Percentiles rank a stretch among this genome's conserved stretches.
Evolutionary conservation across 164 flowering plant species (phyloP).

Genomic region (Warburgia ugandensis): DNA sequence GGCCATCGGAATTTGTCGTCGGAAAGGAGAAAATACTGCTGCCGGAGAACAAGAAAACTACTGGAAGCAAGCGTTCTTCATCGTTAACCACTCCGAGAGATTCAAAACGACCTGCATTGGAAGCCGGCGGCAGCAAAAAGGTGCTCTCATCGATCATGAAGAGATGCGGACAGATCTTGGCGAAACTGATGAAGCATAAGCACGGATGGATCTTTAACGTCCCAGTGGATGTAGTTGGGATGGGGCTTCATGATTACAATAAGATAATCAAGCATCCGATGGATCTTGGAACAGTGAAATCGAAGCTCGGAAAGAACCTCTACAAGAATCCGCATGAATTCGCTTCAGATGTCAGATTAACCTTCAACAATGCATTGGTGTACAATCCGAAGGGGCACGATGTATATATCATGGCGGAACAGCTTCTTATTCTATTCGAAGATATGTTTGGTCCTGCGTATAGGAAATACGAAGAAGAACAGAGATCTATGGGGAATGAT

Average conservation of each 20-base stretch:
- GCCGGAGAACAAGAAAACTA: constrained; percentile 25
- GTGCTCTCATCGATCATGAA: constrained; percentile 25
- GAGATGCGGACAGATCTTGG: constrained; percentile 45
- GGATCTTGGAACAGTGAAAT: constrained; percentile 86
- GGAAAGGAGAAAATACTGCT: constrained; percentile 15
- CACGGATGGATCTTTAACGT: constrained; percentile 48
- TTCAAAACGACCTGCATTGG: constrained; percentile 24
- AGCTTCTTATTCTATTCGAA: constrained; percentile 23
- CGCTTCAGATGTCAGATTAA: constrained; percentile 65
- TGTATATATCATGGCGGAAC: constrained; percentile 48
- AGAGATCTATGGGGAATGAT: constrained; percentile 5
- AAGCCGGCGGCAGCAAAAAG: constrained; percentile 5
- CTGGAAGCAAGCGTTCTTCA: constrained; percentile 34
- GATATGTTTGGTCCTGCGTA: constrained; percentile 21
- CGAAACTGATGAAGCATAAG: constrained; percentile 66
- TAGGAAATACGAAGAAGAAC: constrained; percentile 12
- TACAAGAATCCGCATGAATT: constrained; percentile 54
- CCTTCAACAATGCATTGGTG: constrained; percentile 65
- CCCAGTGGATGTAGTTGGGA: constrained; percentile 60
- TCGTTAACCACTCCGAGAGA: constrained; percentile 7
- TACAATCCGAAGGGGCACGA: constrained; percentile 80
- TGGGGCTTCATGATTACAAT: constrained; percentile 71
- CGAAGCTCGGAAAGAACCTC: constrained; percentile 32
- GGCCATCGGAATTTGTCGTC: constrained; percentile 7
- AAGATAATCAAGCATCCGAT: constrained; percentile 65